phyloP scores from a whole-genome alignment of 345 rosid genomes.

The Euphorbia lathyris region DNA sequence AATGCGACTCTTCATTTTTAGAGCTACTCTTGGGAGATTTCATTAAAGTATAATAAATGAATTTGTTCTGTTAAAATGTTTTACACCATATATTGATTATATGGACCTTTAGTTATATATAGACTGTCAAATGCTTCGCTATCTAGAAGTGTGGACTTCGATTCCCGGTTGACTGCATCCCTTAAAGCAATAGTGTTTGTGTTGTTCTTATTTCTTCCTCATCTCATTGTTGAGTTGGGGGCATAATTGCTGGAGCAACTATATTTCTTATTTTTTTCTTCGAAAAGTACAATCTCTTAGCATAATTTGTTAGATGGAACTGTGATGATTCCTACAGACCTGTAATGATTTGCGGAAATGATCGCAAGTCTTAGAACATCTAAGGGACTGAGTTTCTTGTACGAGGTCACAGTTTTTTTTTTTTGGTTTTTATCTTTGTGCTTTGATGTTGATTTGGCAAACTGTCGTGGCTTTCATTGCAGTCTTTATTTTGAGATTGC shows the following conservation, averaged over 20 bases:
- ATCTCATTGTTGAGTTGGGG: not conserved
- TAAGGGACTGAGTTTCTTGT: conserved; percentile 11
- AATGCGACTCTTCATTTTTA: too few species aligned
- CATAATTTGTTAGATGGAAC: too few species aligned
- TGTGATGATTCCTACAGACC: conserved; percentile 7
- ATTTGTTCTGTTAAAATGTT: too few species aligned
- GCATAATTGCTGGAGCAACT: not conserved
- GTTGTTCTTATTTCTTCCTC: not conserved
- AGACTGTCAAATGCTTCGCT: not conserved
- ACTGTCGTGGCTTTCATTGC: not conserved
- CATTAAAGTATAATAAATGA: too few species aligned
- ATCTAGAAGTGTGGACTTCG: not conserved
- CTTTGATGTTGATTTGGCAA: not conserved
- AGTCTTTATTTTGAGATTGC: not conserved
- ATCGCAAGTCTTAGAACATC: conserved; percentile 10
- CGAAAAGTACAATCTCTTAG: not conserved
- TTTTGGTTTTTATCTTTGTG: not conserved
- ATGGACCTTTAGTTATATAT: too few species aligned
- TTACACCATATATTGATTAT: too few species aligned
- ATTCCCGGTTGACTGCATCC: not conserved
- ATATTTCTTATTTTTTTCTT: too few species aligned
- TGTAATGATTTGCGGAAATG: conserved; percentile 8
- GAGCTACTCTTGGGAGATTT: too few species aligned
- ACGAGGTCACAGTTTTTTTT: too few species aligned
- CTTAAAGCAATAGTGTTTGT: not conserved